phyloP scores from a whole-genome alignment of 1,284 basidiomycete species.

The Trichosporon sp. region DNA sequence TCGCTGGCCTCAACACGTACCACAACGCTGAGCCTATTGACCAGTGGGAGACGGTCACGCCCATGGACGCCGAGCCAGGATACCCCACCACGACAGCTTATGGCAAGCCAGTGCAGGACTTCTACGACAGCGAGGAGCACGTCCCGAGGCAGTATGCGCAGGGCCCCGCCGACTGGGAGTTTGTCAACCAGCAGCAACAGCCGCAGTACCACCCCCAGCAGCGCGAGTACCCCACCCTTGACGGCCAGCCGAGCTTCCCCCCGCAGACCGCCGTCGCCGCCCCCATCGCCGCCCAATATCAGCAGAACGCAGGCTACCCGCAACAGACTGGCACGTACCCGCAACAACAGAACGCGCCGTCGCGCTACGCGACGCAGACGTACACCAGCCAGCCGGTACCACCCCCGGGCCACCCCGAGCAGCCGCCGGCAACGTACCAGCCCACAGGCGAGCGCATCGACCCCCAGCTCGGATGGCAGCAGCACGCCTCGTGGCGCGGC shows the following conservation, averaged over 20 bases:
- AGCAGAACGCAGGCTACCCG: no score
- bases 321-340: neutral
- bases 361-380: neutral
- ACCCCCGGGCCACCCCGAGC: neutral
- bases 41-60: conserved; percentile 1
- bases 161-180: neutral
- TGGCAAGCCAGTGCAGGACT: neutral
- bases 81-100: neutral
- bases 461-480: neutral
- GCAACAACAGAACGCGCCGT: neutral
- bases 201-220: neutral
- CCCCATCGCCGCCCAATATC: no score
- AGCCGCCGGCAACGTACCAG: neutral
- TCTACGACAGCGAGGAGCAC: neutral
- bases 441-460: neutral
- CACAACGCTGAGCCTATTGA: neutral
- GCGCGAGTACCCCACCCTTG: neutral
- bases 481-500: neutral
- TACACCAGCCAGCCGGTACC: neutral
- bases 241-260: neutral
- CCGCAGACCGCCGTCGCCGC: no score
- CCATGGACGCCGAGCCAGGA: neutral
- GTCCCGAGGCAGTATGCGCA: neutral
- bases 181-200: neutral
- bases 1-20: neutral